A percentile compares a stretch with the other conserved stretches of the same genome.
phyloP scores from a whole-genome alignment of 2,329 filamentous ascomycete species.

The Trichoderma harzianum region DNA sequence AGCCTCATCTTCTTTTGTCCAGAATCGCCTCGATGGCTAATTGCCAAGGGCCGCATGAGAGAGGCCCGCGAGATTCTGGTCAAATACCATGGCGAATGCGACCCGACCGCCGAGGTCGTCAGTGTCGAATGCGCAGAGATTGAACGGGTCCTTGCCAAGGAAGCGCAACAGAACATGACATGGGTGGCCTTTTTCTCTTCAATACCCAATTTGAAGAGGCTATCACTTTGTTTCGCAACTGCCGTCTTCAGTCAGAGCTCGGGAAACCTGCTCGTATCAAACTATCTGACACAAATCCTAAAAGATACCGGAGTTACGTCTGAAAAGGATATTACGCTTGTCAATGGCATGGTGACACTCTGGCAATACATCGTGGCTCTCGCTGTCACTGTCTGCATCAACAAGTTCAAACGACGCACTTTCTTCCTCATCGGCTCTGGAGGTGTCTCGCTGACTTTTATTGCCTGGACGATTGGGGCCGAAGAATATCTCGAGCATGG shows the following conservation, averaged over 20 bases:
- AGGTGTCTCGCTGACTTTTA: constrained; percentile 38
- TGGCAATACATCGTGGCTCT: constrained; percentile 44
- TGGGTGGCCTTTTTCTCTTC: constrained; percentile 43
- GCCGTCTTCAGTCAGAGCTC: constrained; percentile 41
- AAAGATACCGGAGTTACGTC: constrained; percentile 38
- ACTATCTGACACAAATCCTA: constrained; percentile 40
- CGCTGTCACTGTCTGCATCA: constrained; percentile 34
- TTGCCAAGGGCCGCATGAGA: constrained; percentile 47
- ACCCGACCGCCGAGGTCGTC: constrained; percentile 32
- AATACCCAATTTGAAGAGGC: constrained; percentile 37
- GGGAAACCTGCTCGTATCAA: constrained; percentile 41
- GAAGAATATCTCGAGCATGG: constrained; percentile 35
- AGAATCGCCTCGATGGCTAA: constrained; percentile 58
- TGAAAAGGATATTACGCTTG: constrained; percentile 38
- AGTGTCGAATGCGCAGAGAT: constrained; percentile 16
- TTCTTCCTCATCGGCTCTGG: constrained; percentile 40
- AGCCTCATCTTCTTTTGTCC: constrained; percentile 49
- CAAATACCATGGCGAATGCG: constrained; percentile 50
- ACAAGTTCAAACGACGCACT: constrained; percentile 36
- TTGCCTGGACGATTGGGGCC: constrained; percentile 39
- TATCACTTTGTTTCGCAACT: constrained; percentile 39
- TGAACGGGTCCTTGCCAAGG: constrained; percentile 11
- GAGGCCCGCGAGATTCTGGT: constrained; percentile 50
- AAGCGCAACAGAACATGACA: constrained; percentile 33
- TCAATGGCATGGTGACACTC: constrained; percentile 41